A percentile compares a stretch with the other conserved stretches of the same genome.
These are phyloP conservation scores for Ophiocordyceps camponoti-floridani DNA, from an alignment of 2,329 filamentous ascomycete genomes.

Conservation along the genomic window DNA sequence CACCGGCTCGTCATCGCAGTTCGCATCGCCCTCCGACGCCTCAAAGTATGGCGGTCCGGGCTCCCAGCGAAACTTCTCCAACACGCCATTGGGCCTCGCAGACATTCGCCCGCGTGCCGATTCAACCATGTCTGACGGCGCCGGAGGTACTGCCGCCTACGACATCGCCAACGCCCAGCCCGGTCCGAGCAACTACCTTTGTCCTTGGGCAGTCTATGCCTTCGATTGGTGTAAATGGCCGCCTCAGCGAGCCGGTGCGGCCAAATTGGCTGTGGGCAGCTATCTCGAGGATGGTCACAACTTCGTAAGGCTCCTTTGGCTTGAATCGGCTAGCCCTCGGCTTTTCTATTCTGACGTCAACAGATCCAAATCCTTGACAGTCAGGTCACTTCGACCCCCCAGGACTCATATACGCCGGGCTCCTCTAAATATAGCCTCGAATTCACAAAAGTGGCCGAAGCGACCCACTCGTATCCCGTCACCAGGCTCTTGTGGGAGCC, in stretches of 20 bases:
- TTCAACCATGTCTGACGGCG: conserved; percentile 57
- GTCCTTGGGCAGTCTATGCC: conserved; percentile 89
- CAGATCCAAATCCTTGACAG: conserved; percentile 96
- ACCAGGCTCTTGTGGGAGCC: conserved; percentile 93
- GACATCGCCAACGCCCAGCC: conserved; percentile 47
- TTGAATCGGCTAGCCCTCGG: neutral
- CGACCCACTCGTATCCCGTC: conserved; percentile 93
- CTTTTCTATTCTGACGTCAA: conserved; percentile 2
- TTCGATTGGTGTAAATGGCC: conserved; percentile 99
- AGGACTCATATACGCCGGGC: conserved; percentile 51
- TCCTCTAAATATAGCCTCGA: conserved; percentile 63
- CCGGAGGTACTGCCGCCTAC: conserved; percentile 42
- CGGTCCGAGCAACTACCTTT: conserved; percentile 79
- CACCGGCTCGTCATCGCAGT: conserved; percentile 41
- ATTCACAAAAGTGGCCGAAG: conserved; percentile 86
- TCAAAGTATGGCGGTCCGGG: conserved; percentile 37
- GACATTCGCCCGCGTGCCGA: conserved; percentile 83
- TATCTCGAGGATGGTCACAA: conserved; percentile 97
- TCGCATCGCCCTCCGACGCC: conserved; percentile 36
- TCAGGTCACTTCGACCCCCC: conserved; percentile 52
- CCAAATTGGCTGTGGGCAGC: conserved; percentile 88
- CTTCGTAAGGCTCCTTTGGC: conserved; percentile 47
- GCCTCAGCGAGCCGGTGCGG: conserved; percentile 59
- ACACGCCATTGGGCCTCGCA: conserved; percentile 77
- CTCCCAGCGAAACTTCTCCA: conserved; percentile 48